Evolutionary conservation across 2,329 filamentous ascomycete species (phyloP).

Genomic region (Aureobasidium sp.): DNA sequence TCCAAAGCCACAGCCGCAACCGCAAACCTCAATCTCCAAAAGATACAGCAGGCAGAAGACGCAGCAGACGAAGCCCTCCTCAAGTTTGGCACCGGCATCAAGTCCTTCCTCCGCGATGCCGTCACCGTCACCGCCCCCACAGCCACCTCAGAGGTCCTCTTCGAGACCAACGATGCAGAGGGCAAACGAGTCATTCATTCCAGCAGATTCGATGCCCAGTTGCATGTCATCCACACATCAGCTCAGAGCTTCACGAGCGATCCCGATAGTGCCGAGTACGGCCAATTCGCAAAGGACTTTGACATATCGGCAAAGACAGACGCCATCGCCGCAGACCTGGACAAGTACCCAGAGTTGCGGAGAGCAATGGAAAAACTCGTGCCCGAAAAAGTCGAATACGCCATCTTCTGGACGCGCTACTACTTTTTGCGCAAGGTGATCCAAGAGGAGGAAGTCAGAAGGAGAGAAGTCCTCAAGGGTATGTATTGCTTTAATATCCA

Average conservation of each 20-base stretch:
- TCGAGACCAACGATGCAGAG: slow-evolving; percentile 83
- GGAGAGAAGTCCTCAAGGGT: slow-evolving; percentile 90
- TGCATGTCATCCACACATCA: slow-evolving; percentile 89
- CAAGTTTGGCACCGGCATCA: slow-evolving; percentile 82
- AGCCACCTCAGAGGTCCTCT: slow-evolving; percentile 57
- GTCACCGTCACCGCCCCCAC: slow-evolving; percentile 74
- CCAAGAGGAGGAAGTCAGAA: slow-evolving; percentile 82
- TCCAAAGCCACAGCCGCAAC: slow-evolving; percentile 65
- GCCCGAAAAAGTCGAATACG: slow-evolving; percentile 85
- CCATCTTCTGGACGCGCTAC: slow-evolving; percentile 87
- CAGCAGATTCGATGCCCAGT: slow-evolving; percentile 89
- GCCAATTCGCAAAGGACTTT: slow-evolving; percentile 65
- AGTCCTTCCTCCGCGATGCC: slow-evolving; percentile 84
- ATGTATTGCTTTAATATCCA: slow-evolving; percentile 24
- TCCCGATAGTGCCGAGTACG: slow-evolving; percentile 61
- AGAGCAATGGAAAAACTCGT: slow-evolving; percentile 91
- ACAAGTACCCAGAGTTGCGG: slow-evolving; percentile 79
- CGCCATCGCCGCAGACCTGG: slow-evolving; percentile 72
- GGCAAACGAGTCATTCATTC: slow-evolving; percentile 90
- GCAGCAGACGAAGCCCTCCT: slow-evolving; percentile 92
- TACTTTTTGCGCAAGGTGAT: slow-evolving; percentile 91
- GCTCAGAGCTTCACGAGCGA: slow-evolving; percentile 77
- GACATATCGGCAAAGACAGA: slow-evolving; percentile 78
- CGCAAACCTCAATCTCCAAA: slow-evolving; percentile 50
- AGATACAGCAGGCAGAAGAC: slow-evolving; percentile 87